phyloP scores from a whole-genome alignment of 108 stramenopile species.

The Phaeodactylum tricornutum region DNA sequence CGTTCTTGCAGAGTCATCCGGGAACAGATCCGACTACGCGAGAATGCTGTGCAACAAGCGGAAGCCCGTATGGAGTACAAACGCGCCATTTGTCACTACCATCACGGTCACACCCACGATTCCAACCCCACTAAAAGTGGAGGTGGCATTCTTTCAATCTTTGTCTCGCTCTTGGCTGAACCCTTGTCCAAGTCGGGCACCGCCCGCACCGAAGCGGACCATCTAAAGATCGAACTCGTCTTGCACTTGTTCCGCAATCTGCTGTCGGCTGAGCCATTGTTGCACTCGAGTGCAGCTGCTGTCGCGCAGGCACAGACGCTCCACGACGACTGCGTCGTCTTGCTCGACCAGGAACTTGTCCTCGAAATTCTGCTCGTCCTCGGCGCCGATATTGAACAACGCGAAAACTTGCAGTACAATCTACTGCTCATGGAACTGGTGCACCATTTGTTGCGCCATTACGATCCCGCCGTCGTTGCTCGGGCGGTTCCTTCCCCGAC shows the following conservation, averaged over 20 bases:
- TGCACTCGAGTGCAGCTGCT: conserved; percentile 30
- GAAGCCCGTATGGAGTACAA: conserved; percentile 74
- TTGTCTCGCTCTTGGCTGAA: conserved; percentile 72
- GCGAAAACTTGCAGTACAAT: conserved; percentile 78
- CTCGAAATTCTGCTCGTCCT: conserved; percentile 70
- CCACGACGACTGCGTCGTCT: conserved; percentile 56
- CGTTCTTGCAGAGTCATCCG: conserved; percentile 37
- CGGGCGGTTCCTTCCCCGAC: not conserved
- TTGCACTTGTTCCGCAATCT: conserved; percentile 80
- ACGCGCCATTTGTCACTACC: conserved; percentile 46
- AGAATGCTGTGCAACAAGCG: conserved; percentile 74
- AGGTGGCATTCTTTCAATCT: conserved; percentile 58
- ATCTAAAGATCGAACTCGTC: conserved; percentile 79
- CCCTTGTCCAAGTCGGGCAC: conserved; percentile 56
- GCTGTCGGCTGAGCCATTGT: conserved; percentile 35
- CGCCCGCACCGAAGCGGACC: conserved; percentile 59
- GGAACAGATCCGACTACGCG: conserved; percentile 66
- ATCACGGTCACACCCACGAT: conserved; percentile 13
- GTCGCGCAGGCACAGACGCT: conserved; percentile 10
- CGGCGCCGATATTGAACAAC: conserved; percentile 64
- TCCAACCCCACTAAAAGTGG: conserved; percentile 3
- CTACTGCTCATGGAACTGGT: conserved; percentile 82
- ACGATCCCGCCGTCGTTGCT: conserved; percentile 43
- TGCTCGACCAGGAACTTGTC: conserved; percentile 72
- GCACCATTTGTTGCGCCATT: conserved; percentile 49